Base-by-base conservation (phyloP, 371 early-diverging fungal genomes). In the Apophysomyces ossiformis region DNA sequence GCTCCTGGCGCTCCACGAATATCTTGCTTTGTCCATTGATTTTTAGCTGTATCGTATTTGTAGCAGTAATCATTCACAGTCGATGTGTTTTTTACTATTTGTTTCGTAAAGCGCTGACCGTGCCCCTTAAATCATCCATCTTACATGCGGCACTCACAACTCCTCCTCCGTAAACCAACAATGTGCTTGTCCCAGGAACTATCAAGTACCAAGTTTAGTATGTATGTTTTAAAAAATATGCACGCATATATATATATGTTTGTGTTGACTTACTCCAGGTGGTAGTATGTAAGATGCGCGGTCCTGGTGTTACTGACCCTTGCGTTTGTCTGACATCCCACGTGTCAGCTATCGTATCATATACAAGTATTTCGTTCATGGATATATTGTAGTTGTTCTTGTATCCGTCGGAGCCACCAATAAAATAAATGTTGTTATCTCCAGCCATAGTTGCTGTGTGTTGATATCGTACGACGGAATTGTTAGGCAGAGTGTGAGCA, bases 401-500 rank as follows among this genome's bases (percentile, higher is more conserved):
- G 21, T 50, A 50, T 50, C 54, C 54, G 21, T 50, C 54, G 1
- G 54, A 21, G 21, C 54, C 54, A 7, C 54, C 54, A 50, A 50
- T 50, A 50, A 50, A 50, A 21, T 50, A 50, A 21, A 50, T 50
- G 2, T 50, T 50, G n/a, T 50, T 50, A 21, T 50, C 54, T n/a
- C 54, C 54, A 13, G 54, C 54, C 54, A 50, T 18, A 7, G 54
- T 50, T 18, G 54, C 54, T 18, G 54, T 50, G 11, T 50, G 54
- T 26, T 50, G 54, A 11, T 50, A 50, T 21, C 54, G 54, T 21
- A 21, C 21, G 21, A 50, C 8, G 7, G 54, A n/a, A 50, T 50
- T 21, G 5, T 21, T 26, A 0, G 54, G 54, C 5, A 50, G 21
- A 9, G 54, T 32, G 18, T 5, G 9, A 18, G 9, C 54, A 9